Evolutionary conservation across 192 early-diverging fungal genomes (phyloP), one percentile per base, ranked within the genome.

Genomic region (Podochytrium sp.): DNA sequence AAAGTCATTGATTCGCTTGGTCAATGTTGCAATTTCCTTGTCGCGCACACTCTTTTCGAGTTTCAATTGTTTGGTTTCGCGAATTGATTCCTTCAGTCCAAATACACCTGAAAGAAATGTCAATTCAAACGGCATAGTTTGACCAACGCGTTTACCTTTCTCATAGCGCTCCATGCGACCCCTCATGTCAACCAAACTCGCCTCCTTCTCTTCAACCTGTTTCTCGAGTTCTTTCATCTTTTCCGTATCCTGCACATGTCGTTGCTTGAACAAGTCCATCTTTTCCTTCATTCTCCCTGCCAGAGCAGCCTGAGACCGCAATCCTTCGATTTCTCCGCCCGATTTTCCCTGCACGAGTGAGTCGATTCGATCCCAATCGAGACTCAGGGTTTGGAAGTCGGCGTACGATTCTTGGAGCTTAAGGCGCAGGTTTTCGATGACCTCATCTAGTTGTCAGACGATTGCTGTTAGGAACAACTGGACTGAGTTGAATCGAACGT

Each of bases 361-460:
- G 65, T 86, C 85, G 18, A 87, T 67, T 43, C 79, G 37, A 53
- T 84, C 81, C 84, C 84, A 87, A 64, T 87, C 86, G n/a, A 83
- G 14, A 39, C 76, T 80, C 6, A 87, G 75, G 29, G 85, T 60
- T 74, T 87, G 83, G 68, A 87, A 83, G 51, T 87, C 86, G 3
- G 47, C 67, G 29, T 82, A 75, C 3, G 83, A 53, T 43, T 83
- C 76, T 43, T 73, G 55, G 23, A 87, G 72, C 60, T 85, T 77
- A 12, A 65, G 49, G 30, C 74, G 50, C 63, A 86, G 61, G 6
- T 40, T 57, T 43, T 23, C 62, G 32, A 87, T 85, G n/a, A 49
- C 25, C 10, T 65, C 66, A 35, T 87, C 85, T 83, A 37, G 14
- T 18, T 34, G 23, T 35, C n/a, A 20, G 3, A 34, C 76, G 69